phyloP scores from a whole-genome alignment of 768 basidiomycete genomes.

The Chiua virens region DNA sequence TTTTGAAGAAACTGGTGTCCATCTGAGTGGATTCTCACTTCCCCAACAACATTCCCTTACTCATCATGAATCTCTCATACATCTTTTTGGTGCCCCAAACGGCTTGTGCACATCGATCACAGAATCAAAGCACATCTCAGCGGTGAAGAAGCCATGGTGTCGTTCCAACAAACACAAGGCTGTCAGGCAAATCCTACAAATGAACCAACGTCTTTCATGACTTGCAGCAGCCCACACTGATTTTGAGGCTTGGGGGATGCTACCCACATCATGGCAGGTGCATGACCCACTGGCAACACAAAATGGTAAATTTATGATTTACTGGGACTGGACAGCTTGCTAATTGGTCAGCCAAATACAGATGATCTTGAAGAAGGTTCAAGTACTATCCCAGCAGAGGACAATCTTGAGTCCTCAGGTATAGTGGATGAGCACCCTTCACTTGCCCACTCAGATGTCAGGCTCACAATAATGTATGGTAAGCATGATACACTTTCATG shows the following conservation, averaged over 20 bases:
- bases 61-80: background rate
- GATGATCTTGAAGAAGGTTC: background rate
- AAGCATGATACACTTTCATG: background rate
- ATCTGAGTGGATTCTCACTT: background rate
- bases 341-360: background rate
- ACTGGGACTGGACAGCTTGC: background rate
- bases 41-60: background rate
- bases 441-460: background rate
- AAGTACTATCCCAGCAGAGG: background rate
- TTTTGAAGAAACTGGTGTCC: background rate
- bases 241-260: background rate
- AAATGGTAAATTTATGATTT: too few species aligned
- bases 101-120: background rate
- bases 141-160: background rate
- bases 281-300: too few species aligned
- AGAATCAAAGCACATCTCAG: background rate
- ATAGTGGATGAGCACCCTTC: background rate
- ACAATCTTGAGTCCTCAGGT: too few species aligned
- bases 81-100: background rate
- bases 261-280: background rate
- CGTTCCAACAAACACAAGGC: background rate
- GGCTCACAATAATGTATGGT: background rate
- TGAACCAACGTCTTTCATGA: background rate
- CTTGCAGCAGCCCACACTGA: background rate
- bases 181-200: background rate